These are phyloP conservation scores for Calonectria pseudoreteaudii DNA, from an alignment of 2,329 filamentous ascomycete species.

Conservation along the genomic window DNA sequence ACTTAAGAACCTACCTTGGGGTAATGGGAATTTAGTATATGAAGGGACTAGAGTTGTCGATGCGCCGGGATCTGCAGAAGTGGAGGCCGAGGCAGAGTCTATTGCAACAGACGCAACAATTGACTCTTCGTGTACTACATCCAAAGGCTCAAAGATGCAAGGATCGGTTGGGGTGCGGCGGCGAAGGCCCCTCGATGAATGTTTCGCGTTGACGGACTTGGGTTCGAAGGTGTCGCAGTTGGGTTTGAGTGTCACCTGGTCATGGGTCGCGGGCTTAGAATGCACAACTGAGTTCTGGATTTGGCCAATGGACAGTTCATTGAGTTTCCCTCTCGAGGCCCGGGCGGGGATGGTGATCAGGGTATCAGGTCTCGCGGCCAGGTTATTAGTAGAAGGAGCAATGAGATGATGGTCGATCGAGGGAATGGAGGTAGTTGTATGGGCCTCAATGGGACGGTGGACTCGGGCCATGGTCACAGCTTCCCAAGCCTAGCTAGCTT, in stretches of 20 bases:
- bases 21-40: background rate
- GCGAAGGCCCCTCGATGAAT: conserved; percentile 37
- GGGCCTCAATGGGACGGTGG: conserved; percentile 26
- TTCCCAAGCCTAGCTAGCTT: conserved; percentile 16
- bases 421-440: conserved; percentile 17
- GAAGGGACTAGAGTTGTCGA: conserved; percentile 8
- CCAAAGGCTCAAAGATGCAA: conserved; percentile 50
- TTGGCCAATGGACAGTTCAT: conserved; percentile 43
- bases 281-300: conserved; percentile 39
- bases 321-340: conserved; percentile 37
- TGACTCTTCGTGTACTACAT: conserved; percentile 47
- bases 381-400: conserved; percentile 14
- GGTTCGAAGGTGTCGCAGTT: conserved; percentile 8
- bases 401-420: conserved; percentile 20
- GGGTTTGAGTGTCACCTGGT: conserved; percentile 6
- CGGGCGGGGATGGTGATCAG: conserved; percentile 32
- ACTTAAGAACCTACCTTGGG: conserved; percentile 32
- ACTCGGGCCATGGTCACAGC: conserved; percentile 39
- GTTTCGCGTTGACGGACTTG: conserved; percentile 30
- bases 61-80: conserved; percentile 7
- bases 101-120: conserved; percentile 18
- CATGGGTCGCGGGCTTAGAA: conserved; percentile 18
- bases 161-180: conserved; percentile 46
- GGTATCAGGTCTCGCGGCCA: conserved; percentile 13
- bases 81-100: conserved; percentile 1